These are phyloP conservation scores for Gliomastix tumulicola DNA, from an alignment of 2,329 filamentous ascomycete species.

Conservation along the genomic window DNA sequence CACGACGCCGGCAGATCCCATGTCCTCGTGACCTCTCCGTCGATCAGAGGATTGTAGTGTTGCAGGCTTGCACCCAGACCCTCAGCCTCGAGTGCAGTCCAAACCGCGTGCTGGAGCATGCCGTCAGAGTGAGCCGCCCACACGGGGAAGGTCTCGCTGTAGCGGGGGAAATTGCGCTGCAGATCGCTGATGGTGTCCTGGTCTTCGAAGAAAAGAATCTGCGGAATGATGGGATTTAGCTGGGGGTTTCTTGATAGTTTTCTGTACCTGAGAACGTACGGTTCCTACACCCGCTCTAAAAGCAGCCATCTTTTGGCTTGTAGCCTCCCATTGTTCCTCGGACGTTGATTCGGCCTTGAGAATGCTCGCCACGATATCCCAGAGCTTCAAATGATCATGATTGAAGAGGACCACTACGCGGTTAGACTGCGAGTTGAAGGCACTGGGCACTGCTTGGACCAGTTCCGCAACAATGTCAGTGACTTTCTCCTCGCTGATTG, in stretches of 20 bases:
- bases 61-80: constrained; percentile 85
- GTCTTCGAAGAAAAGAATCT: constrained; percentile 74
- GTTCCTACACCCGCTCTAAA: constrained; percentile 73
- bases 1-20: constrained; percentile 69
- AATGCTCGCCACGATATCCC: constrained; percentile 62
- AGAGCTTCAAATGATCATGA: constrained; percentile 79
- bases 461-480: constrained; percentile 57
- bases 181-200: constrained; percentile 56
- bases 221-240: too few relatives aligned
- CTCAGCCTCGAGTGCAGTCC: constrained; percentile 79
- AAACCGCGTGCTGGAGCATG: constrained; percentile 72
- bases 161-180: constrained; percentile 62
- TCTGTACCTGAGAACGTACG: constrained; percentile 32
- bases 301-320: constrained; percentile 29
- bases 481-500: constrained; percentile 45
- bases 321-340: constrained; percentile 52
- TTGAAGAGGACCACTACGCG: constrained; percentile 73
- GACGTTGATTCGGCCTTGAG: constrained; percentile 52
- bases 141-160: constrained; percentile 70
- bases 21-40: constrained; percentile 58
- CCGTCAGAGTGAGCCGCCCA: constrained; percentile 73
- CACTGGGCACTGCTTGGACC: constrained; percentile 64
- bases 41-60: constrained; percentile 86
- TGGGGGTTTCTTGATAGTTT: too few relatives aligned
- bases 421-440: constrained; percentile 84